These are phyloP conservation scores for Allium sativum DNA, from an alignment of 106 monocot species.

Conservation along the genomic window DNA sequence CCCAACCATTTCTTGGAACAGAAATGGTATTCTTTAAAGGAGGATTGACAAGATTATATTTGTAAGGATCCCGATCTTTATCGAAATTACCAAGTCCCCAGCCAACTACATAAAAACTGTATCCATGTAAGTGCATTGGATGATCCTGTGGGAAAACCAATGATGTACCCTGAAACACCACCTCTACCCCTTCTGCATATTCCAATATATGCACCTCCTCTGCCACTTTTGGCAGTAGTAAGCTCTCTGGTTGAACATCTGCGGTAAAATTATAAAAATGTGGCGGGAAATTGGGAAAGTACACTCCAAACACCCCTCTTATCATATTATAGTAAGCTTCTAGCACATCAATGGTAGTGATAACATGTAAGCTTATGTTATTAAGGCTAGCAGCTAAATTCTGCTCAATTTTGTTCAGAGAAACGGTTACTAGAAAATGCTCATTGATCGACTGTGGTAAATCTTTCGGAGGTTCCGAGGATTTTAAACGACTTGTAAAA, in stretches of 20 bases:
- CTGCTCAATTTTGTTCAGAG: background rate
- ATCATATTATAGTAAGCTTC: conserved; percentile 15
- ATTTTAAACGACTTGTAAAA: conserved; percentile 10
- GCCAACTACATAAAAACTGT: conserved; percentile 57
- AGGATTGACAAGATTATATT: conserved; percentile 56
- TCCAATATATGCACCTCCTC: conserved; percentile 40
- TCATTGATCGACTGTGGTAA: background rate
- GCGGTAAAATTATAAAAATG: conserved; percentile 16
- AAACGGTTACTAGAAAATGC: background rate
- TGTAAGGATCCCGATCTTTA: conserved; percentile 21
- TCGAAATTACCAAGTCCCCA: conserved; percentile 56
- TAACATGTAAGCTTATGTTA: conserved; percentile 19
- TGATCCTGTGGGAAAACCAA: conserved; percentile 34
- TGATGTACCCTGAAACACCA: conserved; percentile 55
- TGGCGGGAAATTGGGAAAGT: conserved; percentile 13
- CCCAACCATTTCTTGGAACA: conserved; percentile 43
- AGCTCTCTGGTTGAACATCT: background rate
- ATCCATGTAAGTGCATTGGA: conserved; percentile 67
- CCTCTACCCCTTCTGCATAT: conserved; percentile 35
- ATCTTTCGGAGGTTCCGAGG: background rate
- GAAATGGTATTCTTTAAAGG: conserved; percentile 26
- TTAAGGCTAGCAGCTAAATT: conserved; percentile 25
- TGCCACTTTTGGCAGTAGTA: conserved; percentile 9
- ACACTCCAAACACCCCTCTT: conserved; percentile 1
- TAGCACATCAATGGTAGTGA: conserved; percentile 6